phyloP scores from a whole-genome alignment of 352 stramenopile species.

The Phytophthora melonis region DNA sequence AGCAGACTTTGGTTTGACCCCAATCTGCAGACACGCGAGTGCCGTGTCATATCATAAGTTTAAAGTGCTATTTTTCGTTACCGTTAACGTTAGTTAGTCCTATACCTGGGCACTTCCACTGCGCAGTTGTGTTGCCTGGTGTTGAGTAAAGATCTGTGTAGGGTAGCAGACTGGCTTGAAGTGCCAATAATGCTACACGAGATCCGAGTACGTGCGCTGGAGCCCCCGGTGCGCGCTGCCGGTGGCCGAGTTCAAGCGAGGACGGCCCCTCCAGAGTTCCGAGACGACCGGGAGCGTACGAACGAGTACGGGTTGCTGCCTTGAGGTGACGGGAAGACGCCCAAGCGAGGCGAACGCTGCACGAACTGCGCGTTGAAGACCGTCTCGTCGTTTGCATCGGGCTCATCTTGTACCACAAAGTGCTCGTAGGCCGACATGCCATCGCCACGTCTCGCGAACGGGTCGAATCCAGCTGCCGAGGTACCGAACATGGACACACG shows the following conservation, averaged over 20 bases:
- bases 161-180: background rate
- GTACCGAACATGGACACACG: conserved; percentile 79
- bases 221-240: conserved; percentile 6
- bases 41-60: too few relatives aligned
- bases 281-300: conserved; percentile 24
- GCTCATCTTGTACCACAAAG: conserved; percentile 21
- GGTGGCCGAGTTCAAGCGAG: conserved; percentile 14
- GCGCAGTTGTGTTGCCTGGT: background rate
- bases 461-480: conserved; percentile 56
- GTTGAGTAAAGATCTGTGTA: background rate
- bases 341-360: conserved; percentile 38
- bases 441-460: conserved; percentile 50
- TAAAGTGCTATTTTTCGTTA: too few relatives aligned
- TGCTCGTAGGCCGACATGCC: conserved; percentile 68
- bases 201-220: conserved; percentile 22
- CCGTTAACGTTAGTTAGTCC: too few relatives aligned
- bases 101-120: too few relatives aligned
- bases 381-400: conserved; percentile 39
- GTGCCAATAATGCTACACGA: conserved; percentile 11
- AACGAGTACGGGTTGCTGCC: conserved; percentile 27
- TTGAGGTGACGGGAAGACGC: conserved; percentile 29
- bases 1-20: too few relatives aligned
- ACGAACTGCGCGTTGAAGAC: conserved; percentile 63
- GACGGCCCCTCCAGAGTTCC: conserved; percentile 15
- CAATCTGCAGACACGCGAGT: too few relatives aligned